Base-by-base conservation (phyloP, 352 stramenopile genomes). In the Globisporangium irregulare region DNA sequence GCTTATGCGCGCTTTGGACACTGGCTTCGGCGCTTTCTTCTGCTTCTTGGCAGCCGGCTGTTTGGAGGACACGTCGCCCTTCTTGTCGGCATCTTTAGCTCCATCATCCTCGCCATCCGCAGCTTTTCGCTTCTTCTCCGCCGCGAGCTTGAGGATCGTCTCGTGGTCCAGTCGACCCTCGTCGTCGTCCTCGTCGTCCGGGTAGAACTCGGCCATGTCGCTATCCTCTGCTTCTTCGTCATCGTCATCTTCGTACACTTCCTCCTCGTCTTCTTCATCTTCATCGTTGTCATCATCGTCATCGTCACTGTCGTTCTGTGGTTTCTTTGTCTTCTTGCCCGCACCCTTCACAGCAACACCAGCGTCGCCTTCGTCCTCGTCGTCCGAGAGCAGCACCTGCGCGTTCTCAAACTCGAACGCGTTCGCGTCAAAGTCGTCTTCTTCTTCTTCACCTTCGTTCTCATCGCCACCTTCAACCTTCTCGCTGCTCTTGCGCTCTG, bases 391-490 rank as follows among this genome's bases (percentile, higher is more conserved):
- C 24, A 94, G 64, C 18, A 91, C 75, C 62, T 94, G 82, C 43
- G 79, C 77, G 67, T 94, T 90, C 68, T 90, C 78, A 68, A 93
- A 91, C 77, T 94, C 87, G 58, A 94, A 94, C 10, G 77, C 80
- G 48, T 94, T 89, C 4, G 87, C 87, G 60, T 94, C 76, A 66
- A 94, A 94, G 5, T 87, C 84, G 15, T 59, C 73, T 1, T 81
- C 75, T 9, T 79, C 68, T 0, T 71, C 66, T 7, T 82, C 72
- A 24, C 72, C 53, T 8, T 50, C 78, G 29, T 91, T 84, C 1
- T 81, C 41, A 48, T 91, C 75, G 50, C 36, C 43, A 32, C 71
- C 73, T 15, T 76, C 71, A 18, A 69, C 76, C 34, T 64, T 68
- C 25, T 74, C 78, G 22, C 75, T 65, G 58, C 61, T 73, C 25